Percentiles rank a stretch among this genome's conserved stretches.
phyloP scores from a whole-genome alignment of 108 stramenopile genomes.

The Conticribra guillardii region DNA sequence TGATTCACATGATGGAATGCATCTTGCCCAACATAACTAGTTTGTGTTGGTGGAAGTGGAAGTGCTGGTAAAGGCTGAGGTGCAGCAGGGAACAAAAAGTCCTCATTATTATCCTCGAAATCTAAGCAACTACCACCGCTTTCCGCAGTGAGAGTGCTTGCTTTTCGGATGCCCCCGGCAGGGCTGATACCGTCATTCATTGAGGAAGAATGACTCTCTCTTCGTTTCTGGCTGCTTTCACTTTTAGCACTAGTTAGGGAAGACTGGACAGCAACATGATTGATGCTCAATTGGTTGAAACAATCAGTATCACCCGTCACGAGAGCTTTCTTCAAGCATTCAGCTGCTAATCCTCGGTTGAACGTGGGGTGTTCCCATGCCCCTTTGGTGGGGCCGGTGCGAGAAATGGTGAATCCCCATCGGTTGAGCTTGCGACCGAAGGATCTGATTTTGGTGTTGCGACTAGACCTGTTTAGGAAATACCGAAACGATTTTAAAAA shows the following conservation, averaged over 20 bases:
- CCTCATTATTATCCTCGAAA: background rate
- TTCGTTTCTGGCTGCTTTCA: background rate
- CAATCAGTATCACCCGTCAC: background rate
- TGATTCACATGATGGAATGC: too few species aligned
- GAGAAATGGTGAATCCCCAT: background rate
- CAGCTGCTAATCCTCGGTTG: background rate
- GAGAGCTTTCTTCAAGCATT: background rate
- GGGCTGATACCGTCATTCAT: background rate
- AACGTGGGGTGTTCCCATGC: background rate
- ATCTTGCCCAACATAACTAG: too few species aligned
- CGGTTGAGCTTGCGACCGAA: background rate
- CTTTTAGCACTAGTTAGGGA: background rate
- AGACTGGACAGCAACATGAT: background rate
- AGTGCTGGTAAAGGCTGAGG: too few species aligned
- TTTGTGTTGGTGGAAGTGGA: too few species aligned
- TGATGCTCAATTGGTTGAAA: background rate
- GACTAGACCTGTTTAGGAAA: background rate
- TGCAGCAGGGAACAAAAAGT: too few species aligned
- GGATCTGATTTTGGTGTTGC: background rate
- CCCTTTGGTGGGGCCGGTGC: background rate
- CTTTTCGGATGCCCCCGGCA: background rate
- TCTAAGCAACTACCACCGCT: background rate
- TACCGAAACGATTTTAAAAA: too few species aligned
- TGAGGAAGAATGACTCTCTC: background rate
- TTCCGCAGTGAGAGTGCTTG: background rate